Conservation (phyloP, 345 rosid species). For the Aquilaria malaccensis region DNA sequence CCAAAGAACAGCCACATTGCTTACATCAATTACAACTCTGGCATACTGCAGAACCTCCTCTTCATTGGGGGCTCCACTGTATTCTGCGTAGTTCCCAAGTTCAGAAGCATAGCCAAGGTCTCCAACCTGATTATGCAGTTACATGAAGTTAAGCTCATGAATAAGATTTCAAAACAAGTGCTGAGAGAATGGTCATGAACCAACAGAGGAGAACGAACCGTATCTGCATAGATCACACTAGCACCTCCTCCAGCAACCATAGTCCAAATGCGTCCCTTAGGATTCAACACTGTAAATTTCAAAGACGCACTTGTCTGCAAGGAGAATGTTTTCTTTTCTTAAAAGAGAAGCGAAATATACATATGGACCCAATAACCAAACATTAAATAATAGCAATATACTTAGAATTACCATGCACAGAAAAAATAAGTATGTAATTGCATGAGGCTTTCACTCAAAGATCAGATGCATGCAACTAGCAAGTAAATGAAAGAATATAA, state of each 20-base stretch:
- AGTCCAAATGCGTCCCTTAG: slow-evolving; percentile 89
- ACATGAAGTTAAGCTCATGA: not conserved
- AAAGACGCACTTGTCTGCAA: slow-evolving; percentile 94
- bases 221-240: slow-evolving; percentile 95
- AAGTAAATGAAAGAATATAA: too few relatives aligned
- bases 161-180: slow-evolving; percentile 2
- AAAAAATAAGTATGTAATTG: not conserved
- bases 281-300: slow-evolving; percentile 93
- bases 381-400: not conserved
- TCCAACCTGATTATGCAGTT: slow-evolving; percentile 53
- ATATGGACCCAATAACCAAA: not conserved
- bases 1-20: slow-evolving; percentile 5
- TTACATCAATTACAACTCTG: slow-evolving; percentile 90
- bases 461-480: too few relatives aligned
- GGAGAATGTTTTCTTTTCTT: not conserved
- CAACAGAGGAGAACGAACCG: slow-evolving; percentile 33
- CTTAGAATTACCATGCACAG: too few relatives aligned
- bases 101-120: slow-evolving; percentile 90
- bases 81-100: slow-evolving; percentile 92
- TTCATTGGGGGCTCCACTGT: slow-evolving; percentile 98
- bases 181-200: not conserved
- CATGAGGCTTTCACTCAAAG: not conserved
- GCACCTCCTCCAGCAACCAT: slow-evolving; percentile 99
- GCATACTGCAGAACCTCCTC: slow-evolving; percentile 97
- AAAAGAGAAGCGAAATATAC: not conserved